Conservation (phyloP, 78 protist species). For the Planoprotostelium fungivorum region DNA sequence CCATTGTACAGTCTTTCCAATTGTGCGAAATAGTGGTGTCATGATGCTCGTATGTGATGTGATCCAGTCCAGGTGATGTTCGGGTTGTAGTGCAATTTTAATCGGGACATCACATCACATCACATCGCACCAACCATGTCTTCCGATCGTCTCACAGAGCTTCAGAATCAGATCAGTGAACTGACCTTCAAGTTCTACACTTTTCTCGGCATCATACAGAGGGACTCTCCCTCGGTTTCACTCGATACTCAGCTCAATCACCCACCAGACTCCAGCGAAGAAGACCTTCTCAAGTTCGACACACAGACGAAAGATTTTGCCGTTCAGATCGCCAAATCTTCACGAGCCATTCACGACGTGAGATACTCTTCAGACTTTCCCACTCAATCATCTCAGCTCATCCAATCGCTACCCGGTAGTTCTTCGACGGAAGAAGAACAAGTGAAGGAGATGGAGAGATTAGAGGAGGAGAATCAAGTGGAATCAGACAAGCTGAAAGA, state of each 20-base stretch:
- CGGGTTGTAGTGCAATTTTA: too few species aligned
- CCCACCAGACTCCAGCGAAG: background rate
- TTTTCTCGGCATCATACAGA: background rate
- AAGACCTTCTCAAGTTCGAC: background rate
- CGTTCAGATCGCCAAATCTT: background rate
- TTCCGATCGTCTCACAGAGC: background rate
- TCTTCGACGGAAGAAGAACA: background rate
- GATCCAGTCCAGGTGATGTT: too few species aligned
- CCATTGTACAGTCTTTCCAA: too few species aligned
- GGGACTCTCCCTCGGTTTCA: background rate
- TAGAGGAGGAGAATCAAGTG: background rate
- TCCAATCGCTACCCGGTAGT: background rate
- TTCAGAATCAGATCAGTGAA: background rate
- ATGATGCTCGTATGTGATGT: too few species aligned
- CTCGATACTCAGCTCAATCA: background rate
- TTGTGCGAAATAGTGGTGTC: too few species aligned
- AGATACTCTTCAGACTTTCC: background rate
- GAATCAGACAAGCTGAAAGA: background rate
- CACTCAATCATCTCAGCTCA: background rate
- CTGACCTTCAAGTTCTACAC: background rate
- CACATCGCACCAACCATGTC: background rate
- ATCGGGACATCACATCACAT: too few species aligned
- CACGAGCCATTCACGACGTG: background rate
- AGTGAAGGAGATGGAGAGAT: background rate
- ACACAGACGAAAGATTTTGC: background rate